Evolutionary conservation across 1,284 basidiomycete genomes (phyloP), one percentile per base, ranked within the genome.

Genomic region (Ganoderma leucocontextum): DNA sequence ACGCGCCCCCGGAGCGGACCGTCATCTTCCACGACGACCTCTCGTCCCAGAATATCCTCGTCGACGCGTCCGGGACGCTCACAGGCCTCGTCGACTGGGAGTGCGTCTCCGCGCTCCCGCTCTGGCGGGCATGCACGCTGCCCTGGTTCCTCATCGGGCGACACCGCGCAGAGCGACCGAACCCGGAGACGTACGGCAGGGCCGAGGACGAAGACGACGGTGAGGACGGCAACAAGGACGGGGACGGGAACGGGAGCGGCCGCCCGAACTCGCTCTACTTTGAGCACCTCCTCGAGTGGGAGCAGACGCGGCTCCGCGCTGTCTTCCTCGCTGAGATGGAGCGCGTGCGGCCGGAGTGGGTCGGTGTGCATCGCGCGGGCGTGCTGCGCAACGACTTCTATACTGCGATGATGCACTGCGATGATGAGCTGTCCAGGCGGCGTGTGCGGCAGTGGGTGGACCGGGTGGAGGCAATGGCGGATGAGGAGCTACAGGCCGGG

Each of bases 301-400:
- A 49, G 47, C 10, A 25, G 47, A 49, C 47, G 10, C 47, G 25
- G 47, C 22, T 49, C 10, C 47, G 47, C 10, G 47, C 22, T 4
- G 47, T 49, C 22, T 49, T 49, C 47, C 22, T 49, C 10, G 47
- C 25, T 3, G 47, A 49, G 22, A 49, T 49, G 47, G 47, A 9
- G 47, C 47, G 47, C 22, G 22, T 25, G 22, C 47, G 25, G 47
- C 47, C 47, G 47, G 47, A 52, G 12, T 52, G 47, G 47, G 12
- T 52, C 6, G 12, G 12, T 4, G 22, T 52, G 22, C 47, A 25
- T 52, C 47, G 47, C 12, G 47, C 47, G 47, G 47, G 47, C 9
- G 47, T 52, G 22, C 47, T 52, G 47, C 22, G 47, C 47, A 52
- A 52, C 47, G 47, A 52, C 47, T 52, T 52, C 1, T 52, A 52